These are phyloP conservation scores for Podospora comata DNA, from an alignment of 495 filamentous ascomycete genomes.

Conservation along the genomic window DNA sequence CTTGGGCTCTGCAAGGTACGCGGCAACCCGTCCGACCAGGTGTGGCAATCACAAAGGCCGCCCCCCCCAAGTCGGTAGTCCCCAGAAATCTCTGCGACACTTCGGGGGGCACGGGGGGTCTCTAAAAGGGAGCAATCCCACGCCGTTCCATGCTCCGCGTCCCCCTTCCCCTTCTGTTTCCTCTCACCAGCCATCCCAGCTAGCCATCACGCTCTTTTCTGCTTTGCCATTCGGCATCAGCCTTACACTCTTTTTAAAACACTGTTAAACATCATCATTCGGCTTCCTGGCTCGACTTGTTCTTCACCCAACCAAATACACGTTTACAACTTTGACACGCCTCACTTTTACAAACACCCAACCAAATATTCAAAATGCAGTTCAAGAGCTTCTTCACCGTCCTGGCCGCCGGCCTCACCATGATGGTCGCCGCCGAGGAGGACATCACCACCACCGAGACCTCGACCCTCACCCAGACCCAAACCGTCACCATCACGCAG, in stretches of 20 bases:
- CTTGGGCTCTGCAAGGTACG: slow-evolving; percentile 23
- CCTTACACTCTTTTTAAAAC: slow-evolving; percentile 34
- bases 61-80: not conserved
- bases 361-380: slow-evolving; percentile 35
- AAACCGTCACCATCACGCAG: slow-evolving; percentile 48
- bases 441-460: slow-evolving; percentile 36
- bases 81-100: slow-evolving; percentile 6
- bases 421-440: slow-evolving; percentile 30
- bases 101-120: slow-evolving; percentile 11
- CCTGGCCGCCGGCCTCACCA: slow-evolving; percentile 32
- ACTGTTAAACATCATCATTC: slow-evolving; percentile 2
- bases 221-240: slow-evolving; percentile 30
- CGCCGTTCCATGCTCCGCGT: slow-evolving; percentile 19
- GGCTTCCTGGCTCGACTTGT: slow-evolving; percentile 9
- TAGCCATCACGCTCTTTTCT: slow-evolving; percentile 35
- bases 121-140: slow-evolving; percentile 30
- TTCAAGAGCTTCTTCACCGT: slow-evolving; percentile 36
- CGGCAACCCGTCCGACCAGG: slow-evolving; percentile 16
- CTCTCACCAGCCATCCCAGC: slow-evolving; percentile 25
- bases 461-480: slow-evolving; percentile 43
- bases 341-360: not conserved
- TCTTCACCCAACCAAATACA: not conserved
- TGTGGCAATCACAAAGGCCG: slow-evolving; percentile 4
- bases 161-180: slow-evolving; percentile 22
- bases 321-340: too few species aligned